These are phyloP conservation scores for Talaromyces sp. DNA, from an alignment of 2,329 filamentous ascomycete species.

Conservation along the genomic window DNA sequence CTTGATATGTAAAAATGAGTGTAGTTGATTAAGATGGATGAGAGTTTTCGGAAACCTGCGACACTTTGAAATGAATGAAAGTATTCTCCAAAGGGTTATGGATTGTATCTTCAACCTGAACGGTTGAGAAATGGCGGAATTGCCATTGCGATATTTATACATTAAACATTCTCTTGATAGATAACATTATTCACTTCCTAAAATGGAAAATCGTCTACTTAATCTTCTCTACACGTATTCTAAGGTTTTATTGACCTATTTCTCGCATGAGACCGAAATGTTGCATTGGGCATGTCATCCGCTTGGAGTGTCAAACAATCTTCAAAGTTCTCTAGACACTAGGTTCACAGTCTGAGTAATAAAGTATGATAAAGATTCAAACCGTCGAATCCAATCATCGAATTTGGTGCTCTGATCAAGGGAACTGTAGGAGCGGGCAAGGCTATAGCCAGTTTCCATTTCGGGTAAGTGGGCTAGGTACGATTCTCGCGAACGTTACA, in stretches of 20 bases:
- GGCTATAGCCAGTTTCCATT: background rate
- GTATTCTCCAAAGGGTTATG: background rate
- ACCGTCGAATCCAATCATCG: background rate
- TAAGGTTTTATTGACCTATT: background rate
- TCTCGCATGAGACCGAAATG: background rate
- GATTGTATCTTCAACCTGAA: background rate
- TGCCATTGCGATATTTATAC: constrained; percentile 1
- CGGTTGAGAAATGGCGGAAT: background rate
- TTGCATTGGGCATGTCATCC: constrained; percentile 5
- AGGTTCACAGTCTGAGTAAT: background rate
- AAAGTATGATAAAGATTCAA: background rate
- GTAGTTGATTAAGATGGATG: background rate
- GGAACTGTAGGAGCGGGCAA: background rate
- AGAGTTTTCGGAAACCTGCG: background rate
- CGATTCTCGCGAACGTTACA: constrained; percentile 4
- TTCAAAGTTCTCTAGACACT: background rate
- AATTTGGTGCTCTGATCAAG: background rate
- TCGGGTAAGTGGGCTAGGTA: constrained; percentile 5
- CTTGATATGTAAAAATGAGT: background rate
- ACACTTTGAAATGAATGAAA: background rate
- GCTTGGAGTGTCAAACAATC: background rate
- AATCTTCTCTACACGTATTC: background rate
- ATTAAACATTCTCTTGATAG: no score
- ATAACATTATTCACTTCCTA: background rate
- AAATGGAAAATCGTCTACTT: background rate